phyloP scores from a whole-genome alignment of 2,329 filamentous ascomycete genomes.

The Aspergillus chevalieri region DNA sequence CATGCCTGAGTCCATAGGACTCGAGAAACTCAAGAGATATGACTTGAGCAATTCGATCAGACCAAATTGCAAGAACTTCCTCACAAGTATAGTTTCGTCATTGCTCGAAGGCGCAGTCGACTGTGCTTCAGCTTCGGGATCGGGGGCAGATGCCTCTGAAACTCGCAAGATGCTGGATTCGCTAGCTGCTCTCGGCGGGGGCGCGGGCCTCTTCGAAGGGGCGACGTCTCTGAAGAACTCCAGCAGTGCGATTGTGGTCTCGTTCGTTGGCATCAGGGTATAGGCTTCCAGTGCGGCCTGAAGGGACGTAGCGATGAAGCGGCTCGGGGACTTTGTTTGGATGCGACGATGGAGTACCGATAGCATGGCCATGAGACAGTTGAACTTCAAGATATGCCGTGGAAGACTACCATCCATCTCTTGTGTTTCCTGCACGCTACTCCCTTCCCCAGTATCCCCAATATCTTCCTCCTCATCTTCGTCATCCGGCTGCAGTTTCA shows the following conservation, averaged over 20 bases:
- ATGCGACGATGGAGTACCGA: slow-evolving; percentile 55
- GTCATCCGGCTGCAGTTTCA: slow-evolving; percentile 48
- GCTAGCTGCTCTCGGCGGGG: slow-evolving; percentile 54
- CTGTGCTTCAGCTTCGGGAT: slow-evolving; percentile 51
- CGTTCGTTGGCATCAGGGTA: slow-evolving; percentile 49
- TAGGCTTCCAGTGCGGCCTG: slow-evolving; percentile 57
- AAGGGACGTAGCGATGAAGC: slow-evolving; percentile 58
- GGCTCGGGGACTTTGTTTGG: slow-evolving; percentile 58
- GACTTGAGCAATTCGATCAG: slow-evolving; percentile 57
- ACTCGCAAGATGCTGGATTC: slow-evolving; percentile 36
- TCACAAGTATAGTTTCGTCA: slow-evolving; percentile 48
- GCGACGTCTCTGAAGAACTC: slow-evolving; percentile 54
- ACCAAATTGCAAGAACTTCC: slow-evolving; percentile 56
- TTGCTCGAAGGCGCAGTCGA: slow-evolving; percentile 30
- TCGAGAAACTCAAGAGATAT: slow-evolving; percentile 44
- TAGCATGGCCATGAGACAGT: slow-evolving; percentile 45
- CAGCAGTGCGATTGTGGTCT: slow-evolving; percentile 52
- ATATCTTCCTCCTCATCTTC: slow-evolving; percentile 29
- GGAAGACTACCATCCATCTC: slow-evolving; percentile 20
- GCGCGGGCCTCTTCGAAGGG: slow-evolving; percentile 52
- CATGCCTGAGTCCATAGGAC: slow-evolving; percentile 34
- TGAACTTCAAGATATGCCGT: slow-evolving; percentile 35
- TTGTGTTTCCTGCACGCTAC: slow-evolving; percentile 8
- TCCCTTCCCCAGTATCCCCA: slow-evolving; percentile 12
- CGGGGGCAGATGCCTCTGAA: slow-evolving; percentile 40